phyloP scores from a whole-genome alignment of 495 filamentous ascomycete genomes.

The Amphirosellinia nigrospora region DNA sequence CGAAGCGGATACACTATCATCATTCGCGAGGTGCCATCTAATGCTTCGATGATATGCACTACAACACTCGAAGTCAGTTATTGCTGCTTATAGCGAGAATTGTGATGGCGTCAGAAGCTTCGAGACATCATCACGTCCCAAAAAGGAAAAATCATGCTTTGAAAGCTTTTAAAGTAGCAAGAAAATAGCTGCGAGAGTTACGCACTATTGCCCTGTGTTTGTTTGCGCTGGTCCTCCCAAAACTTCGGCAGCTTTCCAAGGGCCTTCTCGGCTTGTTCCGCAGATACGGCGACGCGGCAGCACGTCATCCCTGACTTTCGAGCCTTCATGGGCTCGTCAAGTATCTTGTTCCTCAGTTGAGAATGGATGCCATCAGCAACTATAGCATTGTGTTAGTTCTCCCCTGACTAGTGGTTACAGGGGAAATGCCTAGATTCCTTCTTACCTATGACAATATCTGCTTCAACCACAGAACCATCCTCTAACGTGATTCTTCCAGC shows the following conservation, averaged over 20 bases:
- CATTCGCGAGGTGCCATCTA: slow-evolving; percentile 51
- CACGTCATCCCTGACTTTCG: slow-evolving; percentile 58
- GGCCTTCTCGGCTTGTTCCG: slow-evolving; percentile 46
- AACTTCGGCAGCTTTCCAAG: slow-evolving; percentile 38
- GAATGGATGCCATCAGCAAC: slow-evolving; percentile 60
- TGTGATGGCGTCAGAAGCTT: too few species aligned
- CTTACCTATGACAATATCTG: slow-evolving; percentile 54
- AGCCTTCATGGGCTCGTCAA: slow-evolving; percentile 44
- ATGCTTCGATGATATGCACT: slow-evolving; percentile 41
- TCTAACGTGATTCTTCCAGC: slow-evolving; percentile 43
- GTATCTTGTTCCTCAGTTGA: slow-evolving; percentile 42
- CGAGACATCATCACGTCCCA: too few species aligned
- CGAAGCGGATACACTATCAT: slow-evolving; percentile 56
- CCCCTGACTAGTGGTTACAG: not conserved
- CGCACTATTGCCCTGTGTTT: slow-evolving; percentile 31
- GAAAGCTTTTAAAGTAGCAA: too few species aligned
- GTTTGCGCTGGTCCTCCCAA: slow-evolving; percentile 36
- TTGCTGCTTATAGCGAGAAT: too few species aligned
- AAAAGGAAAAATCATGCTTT: too few species aligned
- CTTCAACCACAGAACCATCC: slow-evolving; percentile 43
- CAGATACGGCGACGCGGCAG: slow-evolving; percentile 57
- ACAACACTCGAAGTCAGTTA: too few species aligned
- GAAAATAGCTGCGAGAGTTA: too few species aligned
- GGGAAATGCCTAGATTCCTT: not conserved
- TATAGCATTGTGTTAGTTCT: slow-evolving; percentile 7